Evolutionary conservation across 495 filamentous ascomycete genomes (phyloP).

Genomic region (Penicillium samsonianum): DNA sequence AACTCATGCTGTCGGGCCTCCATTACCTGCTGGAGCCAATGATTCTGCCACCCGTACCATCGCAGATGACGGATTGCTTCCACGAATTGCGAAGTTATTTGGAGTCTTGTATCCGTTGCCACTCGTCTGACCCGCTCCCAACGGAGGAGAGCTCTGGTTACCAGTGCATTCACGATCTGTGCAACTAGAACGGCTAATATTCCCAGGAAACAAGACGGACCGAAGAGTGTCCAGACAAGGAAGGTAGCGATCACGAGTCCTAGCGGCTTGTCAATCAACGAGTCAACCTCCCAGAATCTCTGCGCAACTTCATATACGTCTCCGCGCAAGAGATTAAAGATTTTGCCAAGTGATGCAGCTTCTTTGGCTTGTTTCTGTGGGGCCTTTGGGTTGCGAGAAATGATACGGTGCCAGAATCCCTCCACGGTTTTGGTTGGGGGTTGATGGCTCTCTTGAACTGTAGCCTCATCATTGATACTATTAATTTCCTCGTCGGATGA

Average conservation of each 20-base stretch:
- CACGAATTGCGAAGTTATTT: constrained; percentile 76
- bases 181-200: constrained; percentile 63
- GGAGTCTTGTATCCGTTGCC: constrained; percentile 70
- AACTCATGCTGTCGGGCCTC: constrained; percentile 67
- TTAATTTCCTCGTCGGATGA: constrained; percentile 6
- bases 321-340: constrained; percentile 74
- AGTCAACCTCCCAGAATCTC: constrained; percentile 75
- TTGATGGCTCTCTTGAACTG: constrained; percentile 5
- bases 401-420: constrained; percentile 18
- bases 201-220: constrained; percentile 75
- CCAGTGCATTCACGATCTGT: constrained; percentile 62
- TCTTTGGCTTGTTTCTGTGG: constrained; percentile 43
- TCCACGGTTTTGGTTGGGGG: constrained; percentile 1
- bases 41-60: constrained; percentile 84
- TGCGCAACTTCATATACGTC: constrained; percentile 86
- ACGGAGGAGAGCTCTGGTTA: constrained; percentile 60
- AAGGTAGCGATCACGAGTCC: constrained; percentile 65
- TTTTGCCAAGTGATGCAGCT: constrained; percentile 77
- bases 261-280: constrained; percentile 67
- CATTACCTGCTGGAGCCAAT: constrained; percentile 75
- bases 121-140: constrained; percentile 65
- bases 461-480: constrained; percentile 1
- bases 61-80: constrained; percentile 82
- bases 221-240: constrained; percentile 73
- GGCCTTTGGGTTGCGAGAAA: constrained; percentile 10